phyloP scores from a whole-genome alignment of 2,329 filamentous ascomycete species.

The Cercospora nicotianae region DNA sequence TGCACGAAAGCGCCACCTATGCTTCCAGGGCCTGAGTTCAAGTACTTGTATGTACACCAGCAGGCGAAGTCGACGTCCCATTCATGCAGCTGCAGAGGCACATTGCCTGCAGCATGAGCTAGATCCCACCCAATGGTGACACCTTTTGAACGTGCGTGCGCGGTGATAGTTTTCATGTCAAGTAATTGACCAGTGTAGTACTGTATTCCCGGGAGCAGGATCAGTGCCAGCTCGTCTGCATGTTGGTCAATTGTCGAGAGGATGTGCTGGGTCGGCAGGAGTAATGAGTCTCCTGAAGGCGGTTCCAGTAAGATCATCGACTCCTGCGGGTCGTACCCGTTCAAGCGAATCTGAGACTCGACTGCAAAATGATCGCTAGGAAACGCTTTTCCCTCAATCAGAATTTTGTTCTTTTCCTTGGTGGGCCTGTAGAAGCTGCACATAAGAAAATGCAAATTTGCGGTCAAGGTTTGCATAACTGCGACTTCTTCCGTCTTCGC shows the following conservation, averaged over 20 bases:
- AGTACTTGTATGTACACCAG: conserved; percentile 95
- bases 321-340: conserved; percentile 64
- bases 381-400: conserved; percentile 87
- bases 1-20: conserved; percentile 83
- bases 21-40: conserved; percentile 79
- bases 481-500: conserved; percentile 72
- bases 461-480: conserved; percentile 83
- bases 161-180: conserved; percentile 77
- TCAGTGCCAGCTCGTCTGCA: conserved; percentile 68
- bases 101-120: conserved; percentile 82
- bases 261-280: conserved; percentile 70
- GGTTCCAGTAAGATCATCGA: conserved; percentile 72
- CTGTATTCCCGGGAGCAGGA: conserved; percentile 83
- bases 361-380: conserved; percentile 71
- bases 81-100: conserved; percentile 74
- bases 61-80: conserved; percentile 90
- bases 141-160: conserved; percentile 68
- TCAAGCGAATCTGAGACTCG: conserved; percentile 66
- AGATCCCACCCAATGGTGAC: conserved; percentile 84
- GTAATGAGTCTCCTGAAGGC: conserved; percentile 55
- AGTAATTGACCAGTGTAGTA: conserved; percentile 91
- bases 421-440: conserved; percentile 78
- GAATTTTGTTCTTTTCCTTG: conserved; percentile 68
- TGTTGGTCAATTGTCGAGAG: conserved; percentile 72
- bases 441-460: conserved; percentile 79